A percentile compares a stretch with the other conserved stretches of the same genome.
Conservation (phyloP, 1,284 basidiomycete species). For the Rhodofomes roseus region DNA sequence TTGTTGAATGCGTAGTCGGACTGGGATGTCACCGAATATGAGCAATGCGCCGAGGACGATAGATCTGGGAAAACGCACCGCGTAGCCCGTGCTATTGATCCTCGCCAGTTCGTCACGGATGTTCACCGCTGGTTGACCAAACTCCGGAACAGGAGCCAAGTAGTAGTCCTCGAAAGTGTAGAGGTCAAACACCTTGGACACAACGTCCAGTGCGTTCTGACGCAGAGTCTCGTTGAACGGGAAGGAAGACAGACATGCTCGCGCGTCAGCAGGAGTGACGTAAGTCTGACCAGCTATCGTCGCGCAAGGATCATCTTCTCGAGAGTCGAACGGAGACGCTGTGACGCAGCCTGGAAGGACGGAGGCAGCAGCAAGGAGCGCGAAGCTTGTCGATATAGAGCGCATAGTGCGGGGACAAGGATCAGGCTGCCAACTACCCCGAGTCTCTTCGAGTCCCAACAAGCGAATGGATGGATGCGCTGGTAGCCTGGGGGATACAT, state of each 20-base stretch:
- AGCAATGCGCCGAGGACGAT: not conserved
- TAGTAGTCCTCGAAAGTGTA: constrained; percentile 65
- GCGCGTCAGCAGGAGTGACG: constrained; percentile 48
- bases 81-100: constrained; percentile 46
- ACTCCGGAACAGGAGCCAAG: constrained; percentile 53
- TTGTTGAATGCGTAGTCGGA: constrained; percentile 59
- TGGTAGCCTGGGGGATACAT: no score
- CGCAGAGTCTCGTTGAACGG: constrained; percentile 62
- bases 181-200: constrained; percentile 58
- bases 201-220: constrained; percentile 52
- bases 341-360: constrained; percentile 3
- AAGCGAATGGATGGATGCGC: no score
- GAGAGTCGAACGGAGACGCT: constrained; percentile 10
- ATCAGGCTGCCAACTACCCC: not conserved
- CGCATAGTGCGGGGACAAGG: not conserved
- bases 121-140: constrained; percentile 56
- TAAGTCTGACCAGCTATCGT: constrained; percentile 47
- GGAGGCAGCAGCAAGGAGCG: not conserved
- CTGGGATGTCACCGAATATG: constrained; percentile 11
- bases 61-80: constrained; percentile 26
- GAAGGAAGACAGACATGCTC: constrained; percentile 57
- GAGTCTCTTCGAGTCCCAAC: not conserved
- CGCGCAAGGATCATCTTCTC: constrained; percentile 41
- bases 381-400: not conserved
- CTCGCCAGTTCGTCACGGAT: constrained; percentile 46